phyloP scores from a whole-genome alignment of 2,329 filamentous ascomycete species.

The Penicillium expansum region DNA sequence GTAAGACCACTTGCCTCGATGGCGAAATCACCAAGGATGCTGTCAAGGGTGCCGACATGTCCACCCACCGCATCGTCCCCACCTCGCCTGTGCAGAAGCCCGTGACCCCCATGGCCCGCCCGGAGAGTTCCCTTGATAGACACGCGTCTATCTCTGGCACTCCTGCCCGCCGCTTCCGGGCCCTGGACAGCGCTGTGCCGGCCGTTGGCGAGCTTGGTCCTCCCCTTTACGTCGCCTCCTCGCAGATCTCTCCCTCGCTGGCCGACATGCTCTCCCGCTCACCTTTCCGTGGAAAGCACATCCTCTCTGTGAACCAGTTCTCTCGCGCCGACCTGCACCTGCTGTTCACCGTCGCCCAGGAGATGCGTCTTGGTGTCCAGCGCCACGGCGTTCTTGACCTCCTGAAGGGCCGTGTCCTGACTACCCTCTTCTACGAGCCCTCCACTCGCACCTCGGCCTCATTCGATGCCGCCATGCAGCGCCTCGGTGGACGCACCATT shows the following conservation, averaged over 20 bases:
- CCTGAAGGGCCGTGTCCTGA: slow-evolving; percentile 80
- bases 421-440: slow-evolving; percentile 95
- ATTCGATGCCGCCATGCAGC: slow-evolving; percentile 98
- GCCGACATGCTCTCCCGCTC: slow-evolving; percentile 73
- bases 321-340: slow-evolving; percentile 82
- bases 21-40: slow-evolving; percentile 59
- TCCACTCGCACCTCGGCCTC: slow-evolving; percentile 93
- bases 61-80: slow-evolving; percentile 55
- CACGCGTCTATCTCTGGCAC: slow-evolving; percentile 40
- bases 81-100: slow-evolving; percentile 59
- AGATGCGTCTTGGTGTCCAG: slow-evolving; percentile 95
- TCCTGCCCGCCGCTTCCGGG: slow-evolving; percentile 32
- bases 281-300: slow-evolving; percentile 83
- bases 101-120: slow-evolving; percentile 42
- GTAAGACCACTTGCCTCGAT: slow-evolving; percentile 72
- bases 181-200: slow-evolving; percentile 30
- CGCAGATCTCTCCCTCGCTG: slow-evolving; percentile 59
- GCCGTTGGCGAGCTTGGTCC: slow-evolving; percentile 39
- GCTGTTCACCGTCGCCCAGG: slow-evolving; percentile 93
- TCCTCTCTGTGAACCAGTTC: slow-evolving; percentile 91
- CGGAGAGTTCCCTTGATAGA: slow-evolving; percentile 38
- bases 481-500: slow-evolving; percentile 84
- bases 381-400: slow-evolving; percentile 85
- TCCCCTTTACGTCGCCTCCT: slow-evolving; percentile 45
- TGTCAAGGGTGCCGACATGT: slow-evolving; percentile 71